These are phyloP conservation scores for Ramularia endophylla DNA, from an alignment of 2,329 filamentous ascomycete species.

Conservation along the genomic window DNA sequence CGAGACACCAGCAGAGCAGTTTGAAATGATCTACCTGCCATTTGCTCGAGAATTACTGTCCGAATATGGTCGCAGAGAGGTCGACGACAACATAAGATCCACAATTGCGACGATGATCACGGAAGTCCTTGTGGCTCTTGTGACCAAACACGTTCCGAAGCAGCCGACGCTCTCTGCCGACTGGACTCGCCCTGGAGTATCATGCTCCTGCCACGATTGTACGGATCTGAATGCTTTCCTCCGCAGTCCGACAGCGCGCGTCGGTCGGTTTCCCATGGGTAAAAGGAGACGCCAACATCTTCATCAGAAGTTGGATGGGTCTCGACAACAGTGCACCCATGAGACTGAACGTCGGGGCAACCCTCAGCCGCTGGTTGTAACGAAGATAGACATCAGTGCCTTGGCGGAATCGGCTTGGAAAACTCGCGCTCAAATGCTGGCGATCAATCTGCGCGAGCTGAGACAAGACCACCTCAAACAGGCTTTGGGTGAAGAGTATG, in stretches of 20 bases:
- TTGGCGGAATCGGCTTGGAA: not conserved
- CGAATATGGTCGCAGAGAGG: not conserved
- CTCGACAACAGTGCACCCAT: no score
- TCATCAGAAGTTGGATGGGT: not conserved
- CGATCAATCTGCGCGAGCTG: not conserved
- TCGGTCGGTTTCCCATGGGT: not conserved
- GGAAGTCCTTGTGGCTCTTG: no score
- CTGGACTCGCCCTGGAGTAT: no score
- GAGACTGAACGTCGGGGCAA: not conserved
- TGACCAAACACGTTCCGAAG: no score
- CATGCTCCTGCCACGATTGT: no score
- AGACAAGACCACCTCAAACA: not conserved
- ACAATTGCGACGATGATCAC: no score
- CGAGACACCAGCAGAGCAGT: not conserved
- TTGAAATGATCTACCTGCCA: not conserved
- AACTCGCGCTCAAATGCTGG: not conserved
- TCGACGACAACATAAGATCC: no score
- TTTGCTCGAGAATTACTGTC: not conserved
- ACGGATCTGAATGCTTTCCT: no score
- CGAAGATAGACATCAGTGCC: not conserved
- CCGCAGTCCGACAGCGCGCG: no score
- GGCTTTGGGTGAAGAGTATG: not conserved
- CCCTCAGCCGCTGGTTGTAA: not conserved
- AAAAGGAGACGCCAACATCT: not conserved
- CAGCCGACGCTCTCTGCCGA: no score